Evolutionary conservation across 441 rosid genomes (phyloP), one percentile per base, ranked within the genome.

Genomic region (Arabidopsis hybrid): DNA sequence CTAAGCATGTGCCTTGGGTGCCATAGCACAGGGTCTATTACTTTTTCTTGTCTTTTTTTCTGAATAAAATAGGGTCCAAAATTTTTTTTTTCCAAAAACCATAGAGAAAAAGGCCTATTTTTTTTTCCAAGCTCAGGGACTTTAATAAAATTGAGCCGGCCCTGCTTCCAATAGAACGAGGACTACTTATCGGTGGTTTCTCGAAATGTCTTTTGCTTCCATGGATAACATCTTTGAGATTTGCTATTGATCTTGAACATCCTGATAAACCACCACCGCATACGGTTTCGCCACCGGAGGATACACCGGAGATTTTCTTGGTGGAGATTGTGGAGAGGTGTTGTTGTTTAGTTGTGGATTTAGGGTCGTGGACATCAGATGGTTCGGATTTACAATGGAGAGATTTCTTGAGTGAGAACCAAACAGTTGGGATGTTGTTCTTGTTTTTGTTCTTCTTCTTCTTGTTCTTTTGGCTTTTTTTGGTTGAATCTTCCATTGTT

Each of bases 101-200:
- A n/a, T n/a, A n/a, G n/a, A n/a, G n/a, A n/a, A n/a, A n/a, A n/a
- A n/a, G n/a, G n/a, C n/a, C n/a, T n/a, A n/a, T n/a, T n/a, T n/a
- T n/a, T n/a, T n/a, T n/a, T n/a, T n/a, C n/a, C n/a, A n/a, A n/a
- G n/a, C n/a, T n/a, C n/a, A n/a, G n/a, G n/a, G n/a, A n/a, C n/a
- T n/a, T n/a, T n/a, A n/a, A n/a, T n/a, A n/a, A n/a, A n/a, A n/a
- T n/a, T n/a, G n/a, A n/a, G n/a, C n/a, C n/a, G n/a, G n/a, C n/a
- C n/a, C n/a, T n/a, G 82, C 99, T 94, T 36, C 99, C 99, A 34
- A 94, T 91, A 60, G 99, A 94, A 72, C 99, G 89, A 58, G 99
- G 99, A 65, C 99, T 94, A 75, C 97, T 91, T 57, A 91, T 91
- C 5, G 97, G 90, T 17, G 97, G 96, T 71, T 80, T 89, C 68